Conservation (phyloP, 805 yeast genomes). For the Barnettozyma californica region DNA sequence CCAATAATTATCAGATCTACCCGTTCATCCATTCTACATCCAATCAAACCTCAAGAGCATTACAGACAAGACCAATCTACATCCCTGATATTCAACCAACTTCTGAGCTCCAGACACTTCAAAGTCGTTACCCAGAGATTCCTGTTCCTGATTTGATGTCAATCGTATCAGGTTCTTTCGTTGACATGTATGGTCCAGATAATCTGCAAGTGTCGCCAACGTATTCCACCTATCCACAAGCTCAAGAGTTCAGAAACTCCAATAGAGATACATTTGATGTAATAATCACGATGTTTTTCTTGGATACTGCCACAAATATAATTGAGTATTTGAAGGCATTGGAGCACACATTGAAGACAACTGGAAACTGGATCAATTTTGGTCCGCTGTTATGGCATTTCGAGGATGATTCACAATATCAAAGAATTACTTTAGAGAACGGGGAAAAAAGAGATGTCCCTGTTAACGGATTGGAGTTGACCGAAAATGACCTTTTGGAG, state of each 20-base stretch:
- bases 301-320: slow-evolving; percentile 59
- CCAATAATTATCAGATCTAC: slow-evolving; percentile 37
- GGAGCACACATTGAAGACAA: slow-evolving; percentile 36
- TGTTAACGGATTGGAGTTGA: slow-evolving; percentile 52
- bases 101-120: slow-evolving; percentile 30
- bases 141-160: slow-evolving; percentile 53
- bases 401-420: slow-evolving; percentile 42
- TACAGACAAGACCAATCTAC: slow-evolving; percentile 44
- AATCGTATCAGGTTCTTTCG: slow-evolving; percentile 69
- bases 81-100: slow-evolving; percentile 50
- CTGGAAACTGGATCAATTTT: slow-evolving; percentile 57
- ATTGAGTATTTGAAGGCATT: slow-evolving; percentile 52
- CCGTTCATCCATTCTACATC: slow-evolving; percentile 54
- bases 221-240: slow-evolving; percentile 29
- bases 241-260: slow-evolving; percentile 36
- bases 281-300: slow-evolving; percentile 51
- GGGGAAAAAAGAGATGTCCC: slow-evolving; percentile 27
- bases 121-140: slow-evolving; percentile 32
- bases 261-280: slow-evolving; percentile 39
- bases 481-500: slow-evolving; percentile 47
- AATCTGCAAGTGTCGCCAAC: slow-evolving; percentile 14
- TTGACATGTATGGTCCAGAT: slow-evolving; percentile 57
- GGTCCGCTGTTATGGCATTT: slow-evolving; percentile 74
- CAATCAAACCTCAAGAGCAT: slow-evolving; percentile 38
- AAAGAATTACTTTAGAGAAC: slow-evolving; percentile 17